Evolutionary conservation across 129 eudicot species (phyloP).

Genomic region (Gnaphalium uliginosum): DNA sequence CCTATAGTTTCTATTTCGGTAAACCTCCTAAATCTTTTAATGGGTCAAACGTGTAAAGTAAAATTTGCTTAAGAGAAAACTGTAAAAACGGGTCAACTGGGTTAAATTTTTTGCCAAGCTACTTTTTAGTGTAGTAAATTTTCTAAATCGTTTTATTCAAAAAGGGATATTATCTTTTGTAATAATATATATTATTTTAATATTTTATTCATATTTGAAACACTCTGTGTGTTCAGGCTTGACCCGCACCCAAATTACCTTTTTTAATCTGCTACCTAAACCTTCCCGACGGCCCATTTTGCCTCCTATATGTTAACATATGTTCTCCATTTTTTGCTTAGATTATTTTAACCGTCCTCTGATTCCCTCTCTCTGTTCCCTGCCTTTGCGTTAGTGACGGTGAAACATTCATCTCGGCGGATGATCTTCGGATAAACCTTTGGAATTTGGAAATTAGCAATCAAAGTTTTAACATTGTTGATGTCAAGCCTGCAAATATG

Average conservation of each 20-base stretch:
- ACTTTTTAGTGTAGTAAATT: neutral
- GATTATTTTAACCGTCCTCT: neutral
- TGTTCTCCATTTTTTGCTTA: neutral
- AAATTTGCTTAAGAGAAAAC: neutral
- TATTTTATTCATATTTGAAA: neutral
- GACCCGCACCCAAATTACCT: neutral
- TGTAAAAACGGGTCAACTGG: neutral
- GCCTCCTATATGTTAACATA: neutral
- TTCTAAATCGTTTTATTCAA: neutral
- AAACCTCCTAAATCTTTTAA: neutral
- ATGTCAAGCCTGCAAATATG: conserved; percentile 88
- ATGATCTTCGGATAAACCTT: conserved; percentile 92
- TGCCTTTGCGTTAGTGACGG: conserved; percentile 69
- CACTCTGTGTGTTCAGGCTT: neutral
- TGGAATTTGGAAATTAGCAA: conserved; percentile 98
- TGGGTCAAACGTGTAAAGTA: neutral
- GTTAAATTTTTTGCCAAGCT: neutral
- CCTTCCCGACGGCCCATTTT: neutral
- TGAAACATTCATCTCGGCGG: conserved; percentile 98
- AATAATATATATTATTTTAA: neutral
- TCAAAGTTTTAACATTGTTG: conserved; percentile 96
- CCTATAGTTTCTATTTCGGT: too few relatives aligned
- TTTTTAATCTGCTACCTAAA: neutral
- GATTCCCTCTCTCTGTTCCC: conserved; percentile 20
- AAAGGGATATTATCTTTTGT: neutral